These are phyloP conservation scores for Rhizopogon hawkerae DNA, from an alignment of 1,284 basidiomycete species.

Conservation along the genomic window DNA sequence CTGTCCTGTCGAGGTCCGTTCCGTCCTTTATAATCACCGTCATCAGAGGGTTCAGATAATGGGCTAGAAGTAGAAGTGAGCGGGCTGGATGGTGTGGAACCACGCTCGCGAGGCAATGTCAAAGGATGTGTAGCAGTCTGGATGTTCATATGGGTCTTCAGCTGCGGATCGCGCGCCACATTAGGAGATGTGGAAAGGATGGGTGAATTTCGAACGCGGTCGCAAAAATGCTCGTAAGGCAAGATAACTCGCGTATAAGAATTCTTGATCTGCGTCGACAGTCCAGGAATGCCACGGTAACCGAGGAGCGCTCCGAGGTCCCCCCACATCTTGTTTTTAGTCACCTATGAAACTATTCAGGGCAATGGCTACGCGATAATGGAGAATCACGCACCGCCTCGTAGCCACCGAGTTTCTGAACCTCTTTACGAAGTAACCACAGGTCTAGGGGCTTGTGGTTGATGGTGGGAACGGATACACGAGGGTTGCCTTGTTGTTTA, in stretches of 20 bases:
- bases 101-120: conserved; percentile 29
- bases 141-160: conserved; percentile 37
- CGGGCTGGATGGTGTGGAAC: conserved; percentile 57
- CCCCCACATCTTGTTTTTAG: conserved; percentile 75
- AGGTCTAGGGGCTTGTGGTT: conserved; percentile 89
- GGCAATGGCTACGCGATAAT: conserved; percentile 17
- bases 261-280: conserved; percentile 82
- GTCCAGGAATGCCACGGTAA: conserved; percentile 72
- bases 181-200: conserved; percentile 34
- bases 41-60: conserved; percentile 73
- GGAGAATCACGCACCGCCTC: conserved; percentile 52
- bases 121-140: conserved; percentile 34
- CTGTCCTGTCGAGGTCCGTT: conserved; percentile 24
- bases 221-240: conserved; percentile 89
- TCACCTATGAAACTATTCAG: conserved; percentile 46
- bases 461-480: conserved; percentile 85
- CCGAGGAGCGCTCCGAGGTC: conserved; percentile 77
- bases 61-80: conserved; percentile 61
- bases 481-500: conserved; percentile 80
- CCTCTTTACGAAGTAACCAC: conserved; percentile 88
- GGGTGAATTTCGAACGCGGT: conserved; percentile 63
- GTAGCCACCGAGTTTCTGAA: conserved; percentile 81
- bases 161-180: conserved; percentile 30
- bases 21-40: conserved; percentile 49
- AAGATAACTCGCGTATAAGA: conserved; percentile 88